These are phyloP conservation scores for Phytophthora pinifolia DNA, from an alignment of 352 stramenopile species.

Conservation along the genomic window DNA sequence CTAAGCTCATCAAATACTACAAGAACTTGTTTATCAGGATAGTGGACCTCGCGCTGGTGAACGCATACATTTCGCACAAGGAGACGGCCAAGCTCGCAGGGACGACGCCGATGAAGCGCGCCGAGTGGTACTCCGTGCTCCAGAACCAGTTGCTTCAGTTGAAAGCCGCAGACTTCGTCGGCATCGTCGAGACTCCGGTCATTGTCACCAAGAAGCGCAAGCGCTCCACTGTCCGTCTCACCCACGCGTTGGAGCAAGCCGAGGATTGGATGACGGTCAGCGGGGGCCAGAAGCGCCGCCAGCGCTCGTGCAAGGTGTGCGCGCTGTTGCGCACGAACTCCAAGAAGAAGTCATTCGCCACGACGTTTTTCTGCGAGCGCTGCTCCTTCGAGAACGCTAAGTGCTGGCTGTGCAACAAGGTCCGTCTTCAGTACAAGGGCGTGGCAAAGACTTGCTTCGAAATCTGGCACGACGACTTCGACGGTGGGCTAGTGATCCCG, in stretches of 20 bases:
- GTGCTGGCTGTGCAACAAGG: conserved; percentile 23
- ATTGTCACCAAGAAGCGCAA: background rate
- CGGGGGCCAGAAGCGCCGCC: background rate
- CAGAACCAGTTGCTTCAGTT: conserved; percentile 11
- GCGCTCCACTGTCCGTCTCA: background rate
- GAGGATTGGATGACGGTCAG: background rate
- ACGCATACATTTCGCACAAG: conserved; percentile 1
- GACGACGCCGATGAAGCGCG: background rate
- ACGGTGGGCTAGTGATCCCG: conserved; percentile 2
- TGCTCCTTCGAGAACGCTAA: conserved; percentile 19
- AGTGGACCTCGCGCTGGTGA: background rate
- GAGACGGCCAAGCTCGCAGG: background rate
- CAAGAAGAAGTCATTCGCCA: conserved; percentile 19
- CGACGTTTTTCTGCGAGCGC: conserved; percentile 19
- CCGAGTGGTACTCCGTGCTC: conserved; percentile 1
- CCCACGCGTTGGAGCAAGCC: background rate
- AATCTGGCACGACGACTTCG: conserved; percentile 15
- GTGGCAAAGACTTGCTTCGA: conserved; percentile 22
- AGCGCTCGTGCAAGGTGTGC: background rate
- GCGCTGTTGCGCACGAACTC: conserved; percentile 3
- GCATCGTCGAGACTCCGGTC: background rate
- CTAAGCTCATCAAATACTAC: conserved; percentile 20
- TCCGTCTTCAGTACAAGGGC: conserved; percentile 7
- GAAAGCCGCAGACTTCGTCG: conserved; percentile 2
- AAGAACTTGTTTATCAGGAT: conserved; percentile 17